Evolutionary conservation across 1,284 basidiomycete species (phyloP).

Genomic region (Thelephora terrestris): DNA sequence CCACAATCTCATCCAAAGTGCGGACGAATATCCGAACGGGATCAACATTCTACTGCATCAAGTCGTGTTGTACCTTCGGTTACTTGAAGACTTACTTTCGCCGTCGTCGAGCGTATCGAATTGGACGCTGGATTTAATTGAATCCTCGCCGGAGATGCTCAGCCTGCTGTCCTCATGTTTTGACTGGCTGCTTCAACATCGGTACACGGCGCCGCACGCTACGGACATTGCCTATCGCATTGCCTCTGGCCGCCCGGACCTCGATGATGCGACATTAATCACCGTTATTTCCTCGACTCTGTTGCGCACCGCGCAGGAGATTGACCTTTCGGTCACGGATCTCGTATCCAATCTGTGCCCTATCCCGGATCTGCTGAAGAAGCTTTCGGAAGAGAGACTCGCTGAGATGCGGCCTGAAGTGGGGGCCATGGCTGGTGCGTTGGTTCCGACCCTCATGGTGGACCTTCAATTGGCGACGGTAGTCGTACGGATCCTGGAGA

Average conservation of each 20-base stretch:
- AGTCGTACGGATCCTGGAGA: background rate
- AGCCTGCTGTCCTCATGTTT: constrained; percentile 13
- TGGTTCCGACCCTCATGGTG: background rate
- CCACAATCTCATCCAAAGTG: constrained; percentile 23
- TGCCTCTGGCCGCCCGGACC: constrained; percentile 17
- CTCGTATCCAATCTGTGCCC: background rate
- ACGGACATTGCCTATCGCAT: constrained; percentile 19
- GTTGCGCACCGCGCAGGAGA: constrained; percentile 24
- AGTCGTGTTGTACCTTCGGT: constrained; percentile 30
- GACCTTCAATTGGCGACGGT: background rate
- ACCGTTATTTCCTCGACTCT: constrained; percentile 34
- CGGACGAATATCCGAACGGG: constrained; percentile 25
- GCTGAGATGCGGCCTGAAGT: constrained; percentile 19
- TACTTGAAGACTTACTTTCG: constrained; percentile 28
- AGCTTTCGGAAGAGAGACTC: constrained; percentile 5
- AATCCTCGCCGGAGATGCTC: constrained; percentile 13
- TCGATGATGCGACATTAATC: constrained; percentile 30
- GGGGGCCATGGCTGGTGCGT: background rate
- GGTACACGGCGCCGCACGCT: constrained; percentile 16
- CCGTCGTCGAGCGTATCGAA: constrained; percentile 22
- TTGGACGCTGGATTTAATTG: constrained; percentile 25
- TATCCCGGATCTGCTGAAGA: background rate
- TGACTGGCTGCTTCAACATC: constrained; percentile 14
- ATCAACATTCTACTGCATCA: constrained; percentile 25
- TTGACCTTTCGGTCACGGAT: constrained; percentile 5